phyloP scores from a whole-genome alignment of 129 eudicot genomes.

The Pseudognaphalium luteoalbum region DNA sequence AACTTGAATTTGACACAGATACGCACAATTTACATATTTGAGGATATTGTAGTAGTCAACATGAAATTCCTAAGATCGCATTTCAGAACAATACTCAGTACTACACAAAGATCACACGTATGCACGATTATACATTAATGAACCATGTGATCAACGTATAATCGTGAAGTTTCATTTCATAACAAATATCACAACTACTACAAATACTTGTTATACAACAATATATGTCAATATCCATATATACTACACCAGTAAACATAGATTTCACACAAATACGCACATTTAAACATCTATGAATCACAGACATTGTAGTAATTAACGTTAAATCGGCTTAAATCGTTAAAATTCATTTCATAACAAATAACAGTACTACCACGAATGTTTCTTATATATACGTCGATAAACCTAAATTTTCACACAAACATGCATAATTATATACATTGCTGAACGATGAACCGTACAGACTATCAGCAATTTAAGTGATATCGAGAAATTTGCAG shows the following conservation, averaged over 20 bases:
- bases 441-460: background rate
- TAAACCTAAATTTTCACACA: background rate
- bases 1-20: background rate
- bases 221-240: background rate
- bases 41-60: too few relatives aligned
- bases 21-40: background rate
- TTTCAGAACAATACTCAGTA: too few relatives aligned
- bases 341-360: too few relatives aligned
- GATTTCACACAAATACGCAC: background rate
- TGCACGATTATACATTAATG: constrained; percentile 20
- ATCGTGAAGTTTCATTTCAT: too few relatives aligned
- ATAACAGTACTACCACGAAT: too few relatives aligned
- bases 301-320: too few relatives aligned
- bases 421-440: constrained; percentile 16
- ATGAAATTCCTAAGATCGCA: too few relatives aligned
- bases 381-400: background rate
- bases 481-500: background rate
- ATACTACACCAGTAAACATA: background rate
- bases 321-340: too few relatives aligned
- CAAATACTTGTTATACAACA: too few relatives aligned
- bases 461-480: too few relatives aligned
- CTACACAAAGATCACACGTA: too few relatives aligned
- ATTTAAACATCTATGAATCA: constrained; percentile 6
- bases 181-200: too few relatives aligned
- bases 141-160: background rate